phyloP scores from a whole-genome alignment of 169 alveolate species.

The Cryptosporidium bovis region DNA sequence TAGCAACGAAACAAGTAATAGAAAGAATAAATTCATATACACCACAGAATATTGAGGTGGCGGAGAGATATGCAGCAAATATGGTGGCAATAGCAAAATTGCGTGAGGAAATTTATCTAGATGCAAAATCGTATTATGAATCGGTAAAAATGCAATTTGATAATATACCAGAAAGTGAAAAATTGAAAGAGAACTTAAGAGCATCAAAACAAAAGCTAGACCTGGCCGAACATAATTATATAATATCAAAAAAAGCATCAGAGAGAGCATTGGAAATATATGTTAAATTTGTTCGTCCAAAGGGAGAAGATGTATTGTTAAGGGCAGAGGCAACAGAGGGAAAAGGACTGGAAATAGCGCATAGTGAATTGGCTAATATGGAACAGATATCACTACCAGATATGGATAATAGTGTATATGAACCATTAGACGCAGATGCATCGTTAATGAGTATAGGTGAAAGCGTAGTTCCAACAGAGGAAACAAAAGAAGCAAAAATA shows the following conservation, averaged over 20 bases:
- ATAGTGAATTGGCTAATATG: constrained; percentile 35
- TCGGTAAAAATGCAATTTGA: constrained; percentile 33
- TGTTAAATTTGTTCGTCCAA: constrained; percentile 44
- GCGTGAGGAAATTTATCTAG: constrained; percentile 53
- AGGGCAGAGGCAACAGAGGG: constrained; percentile 64
- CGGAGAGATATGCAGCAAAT: constrained; percentile 73
- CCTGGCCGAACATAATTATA: constrained; percentile 26
- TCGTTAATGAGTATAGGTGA: constrained; percentile 62
- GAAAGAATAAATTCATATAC: constrained; percentile 44
- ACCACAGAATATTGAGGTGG: constrained; percentile 51
- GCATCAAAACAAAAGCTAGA: constrained; percentile 36
- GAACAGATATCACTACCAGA: constrained; percentile 61
- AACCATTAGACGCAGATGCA: constrained; percentile 64
- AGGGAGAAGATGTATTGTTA: constrained; percentile 3
- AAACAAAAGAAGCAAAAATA: constrained; percentile 26
- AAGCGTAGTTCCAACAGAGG: constrained; percentile 39
- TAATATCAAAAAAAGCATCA: constrained; percentile 55
- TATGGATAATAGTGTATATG: constrained; percentile 69
- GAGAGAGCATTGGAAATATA: constrained; percentile 61
- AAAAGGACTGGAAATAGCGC: constrained; percentile 59
- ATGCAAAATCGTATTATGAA: constrained; percentile 46
- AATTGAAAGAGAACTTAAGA: neutral
- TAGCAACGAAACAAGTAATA: constrained; percentile 52
- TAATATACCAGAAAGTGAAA: constrained; percentile 33
- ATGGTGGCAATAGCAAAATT: constrained; percentile 60